These are phyloP conservation scores for Cercospora berteroae DNA, from an alignment of 2,329 filamentous ascomycete genomes.

Conservation along the genomic window DNA sequence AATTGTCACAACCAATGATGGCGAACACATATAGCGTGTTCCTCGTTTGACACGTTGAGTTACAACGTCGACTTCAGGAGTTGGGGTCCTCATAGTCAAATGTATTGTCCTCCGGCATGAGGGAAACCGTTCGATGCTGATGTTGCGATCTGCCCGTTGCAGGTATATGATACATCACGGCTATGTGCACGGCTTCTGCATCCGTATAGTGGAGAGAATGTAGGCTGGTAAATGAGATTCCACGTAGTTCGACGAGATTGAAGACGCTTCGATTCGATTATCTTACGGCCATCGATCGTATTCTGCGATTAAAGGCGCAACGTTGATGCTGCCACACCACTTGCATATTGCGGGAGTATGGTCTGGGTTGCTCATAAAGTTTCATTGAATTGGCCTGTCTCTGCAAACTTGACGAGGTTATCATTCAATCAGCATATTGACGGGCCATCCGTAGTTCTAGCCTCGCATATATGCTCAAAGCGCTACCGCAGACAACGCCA, in stretches of 20 bases:
- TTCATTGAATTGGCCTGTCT: constrained; percentile 16
- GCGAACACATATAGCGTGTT: background rate
- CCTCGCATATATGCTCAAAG: constrained; percentile 18
- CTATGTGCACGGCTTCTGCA: background rate
- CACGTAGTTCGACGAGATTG: background rate
- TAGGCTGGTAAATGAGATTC: background rate
- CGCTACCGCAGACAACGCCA: constrained; percentile 24
- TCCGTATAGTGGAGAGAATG: background rate
- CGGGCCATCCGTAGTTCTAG: constrained; percentile 11
- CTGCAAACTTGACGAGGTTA: constrained; percentile 19
- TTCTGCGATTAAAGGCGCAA: background rate
- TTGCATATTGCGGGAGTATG: background rate
- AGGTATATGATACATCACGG: no score
- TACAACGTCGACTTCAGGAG: background rate
- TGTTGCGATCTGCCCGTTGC: background rate
- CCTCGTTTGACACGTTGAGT: background rate
- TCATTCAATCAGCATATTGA: constrained; percentile 21
- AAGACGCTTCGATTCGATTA: background rate
- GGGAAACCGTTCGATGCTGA: background rate
- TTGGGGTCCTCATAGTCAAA: background rate
- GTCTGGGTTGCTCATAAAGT: constrained; percentile 14
- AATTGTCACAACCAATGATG: background rate
- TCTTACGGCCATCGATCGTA: background rate
- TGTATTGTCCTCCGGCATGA: background rate
- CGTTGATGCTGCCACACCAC: background rate